These are phyloP conservation scores for Vachellia pachyceras DNA, from an alignment of 306 rosid species.

Conservation along the genomic window DNA sequence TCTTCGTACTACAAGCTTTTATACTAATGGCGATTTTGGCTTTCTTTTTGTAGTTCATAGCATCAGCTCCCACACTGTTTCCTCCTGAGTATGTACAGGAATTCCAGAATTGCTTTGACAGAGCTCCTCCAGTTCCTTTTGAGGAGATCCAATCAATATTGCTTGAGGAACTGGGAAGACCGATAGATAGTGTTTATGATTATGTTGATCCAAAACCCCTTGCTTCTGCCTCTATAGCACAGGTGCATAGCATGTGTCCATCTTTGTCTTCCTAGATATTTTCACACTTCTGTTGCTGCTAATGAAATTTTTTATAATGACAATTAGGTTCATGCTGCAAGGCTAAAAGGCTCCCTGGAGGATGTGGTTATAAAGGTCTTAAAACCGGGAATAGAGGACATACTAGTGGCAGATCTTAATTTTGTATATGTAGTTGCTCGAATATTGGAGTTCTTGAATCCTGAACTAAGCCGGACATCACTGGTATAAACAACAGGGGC, in stretches of 20 bases:
- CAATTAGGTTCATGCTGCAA: conserved; percentile 89
- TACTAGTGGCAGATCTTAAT: conserved; percentile 94
- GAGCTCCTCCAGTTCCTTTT: conserved; percentile 86
- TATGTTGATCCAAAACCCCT: conserved; percentile 83
- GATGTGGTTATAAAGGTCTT: conserved; percentile 96
- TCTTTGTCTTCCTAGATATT: conserved; percentile 23
- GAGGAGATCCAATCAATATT: conserved; percentile 73
- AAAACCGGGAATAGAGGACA: conserved; percentile 95
- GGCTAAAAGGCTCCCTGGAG: conserved; percentile 85
- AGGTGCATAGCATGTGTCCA: conserved; percentile 50
- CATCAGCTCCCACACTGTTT: conserved; percentile 92
- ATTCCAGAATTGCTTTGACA: conserved; percentile 94
- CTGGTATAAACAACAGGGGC: conserved; percentile 57
- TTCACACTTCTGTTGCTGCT: conserved; percentile 11
- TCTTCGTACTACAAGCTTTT: conserved; percentile 8
- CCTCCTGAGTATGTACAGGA: conserved; percentile 95
- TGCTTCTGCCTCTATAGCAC: conserved; percentile 98
- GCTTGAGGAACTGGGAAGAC: conserved; percentile 77
- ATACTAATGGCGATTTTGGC: conserved; percentile 44
- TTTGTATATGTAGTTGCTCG: conserved; percentile 88
- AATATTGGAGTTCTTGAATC: conserved; percentile 90
- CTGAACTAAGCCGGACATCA: conserved; percentile 87
- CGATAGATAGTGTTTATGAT: conserved; percentile 85
- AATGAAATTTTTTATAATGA: conserved; percentile 35
- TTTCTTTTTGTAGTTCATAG: conserved; percentile 70